A percentile compares a stretch with the other conserved stretches of the same genome.
phyloP scores from a whole-genome alignment of 805 yeast genomes.

The Metschnikowia similis region DNA sequence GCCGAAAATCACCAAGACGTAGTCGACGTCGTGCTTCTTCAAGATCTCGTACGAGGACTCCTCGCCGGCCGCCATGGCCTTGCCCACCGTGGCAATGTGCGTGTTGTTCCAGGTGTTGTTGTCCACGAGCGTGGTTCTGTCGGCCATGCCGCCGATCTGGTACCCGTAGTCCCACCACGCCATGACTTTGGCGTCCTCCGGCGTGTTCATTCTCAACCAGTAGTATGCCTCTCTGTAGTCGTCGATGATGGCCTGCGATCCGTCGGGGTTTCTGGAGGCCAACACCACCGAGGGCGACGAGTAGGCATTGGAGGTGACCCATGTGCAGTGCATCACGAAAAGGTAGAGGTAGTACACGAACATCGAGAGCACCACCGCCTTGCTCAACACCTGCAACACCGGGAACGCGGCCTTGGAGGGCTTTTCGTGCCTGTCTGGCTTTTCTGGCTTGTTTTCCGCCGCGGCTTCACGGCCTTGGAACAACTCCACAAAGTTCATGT shows the following conservation, averaged over 20 bases:
- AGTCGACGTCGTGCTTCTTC: conserved; percentile 90
- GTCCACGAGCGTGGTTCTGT: conserved; percentile 95
- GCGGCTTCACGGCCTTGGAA: conserved; percentile 11
- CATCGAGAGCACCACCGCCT: conserved; percentile 57
- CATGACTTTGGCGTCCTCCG: conserved; percentile 93
- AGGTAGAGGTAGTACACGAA: conserved; percentile 70
- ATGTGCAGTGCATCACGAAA: conserved; percentile 92
- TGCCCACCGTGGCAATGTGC: conserved; percentile 98
- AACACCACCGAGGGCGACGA: conserved; percentile 97
- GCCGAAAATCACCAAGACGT: conserved; percentile 88
- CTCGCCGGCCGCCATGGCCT: conserved; percentile 91
- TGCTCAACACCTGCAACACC: conserved; percentile 46
- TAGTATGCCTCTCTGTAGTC: conserved; percentile 98
- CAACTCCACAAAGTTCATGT: conserved; percentile 57
- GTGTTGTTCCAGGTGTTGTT: conserved; percentile 99
- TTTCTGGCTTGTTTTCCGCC: neutral
- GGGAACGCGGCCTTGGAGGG: conserved; percentile 11
- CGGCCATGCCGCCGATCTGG: conserved; percentile 99
- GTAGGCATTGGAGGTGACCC: conserved; percentile 95
- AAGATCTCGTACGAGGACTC: conserved; percentile 84
- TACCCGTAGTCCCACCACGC: conserved; percentile 99
- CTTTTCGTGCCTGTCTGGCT: conserved; percentile 1
- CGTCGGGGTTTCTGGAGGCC: conserved; percentile 80
- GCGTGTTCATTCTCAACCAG: conserved; percentile 97
- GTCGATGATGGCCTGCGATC: conserved; percentile 79